phyloP scores from a whole-genome alignment of 1,139 yeast species.

The Candida pseudocylindracea region DNA sequence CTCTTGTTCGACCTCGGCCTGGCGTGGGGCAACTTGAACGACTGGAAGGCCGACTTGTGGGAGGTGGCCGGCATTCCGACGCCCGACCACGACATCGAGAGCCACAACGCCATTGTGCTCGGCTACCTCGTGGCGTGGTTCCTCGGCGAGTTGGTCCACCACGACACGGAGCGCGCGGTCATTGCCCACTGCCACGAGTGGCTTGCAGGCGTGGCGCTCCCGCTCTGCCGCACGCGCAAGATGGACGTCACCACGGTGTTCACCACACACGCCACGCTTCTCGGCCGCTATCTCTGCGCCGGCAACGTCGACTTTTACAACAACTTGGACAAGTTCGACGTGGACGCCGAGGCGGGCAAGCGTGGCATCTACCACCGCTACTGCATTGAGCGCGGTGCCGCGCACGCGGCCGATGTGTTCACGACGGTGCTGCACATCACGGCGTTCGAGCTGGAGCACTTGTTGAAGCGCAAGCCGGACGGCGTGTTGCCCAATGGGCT shows the following conservation, averaged over 20 bases:
- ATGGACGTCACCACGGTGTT: slow-evolving; percentile 89
- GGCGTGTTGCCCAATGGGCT: slow-evolving; percentile 95
- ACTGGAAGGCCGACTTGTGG: slow-evolving; percentile 95
- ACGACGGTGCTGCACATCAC: slow-evolving; percentile 95
- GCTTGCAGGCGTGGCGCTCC: slow-evolving; percentile 93
- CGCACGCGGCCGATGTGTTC: slow-evolving; percentile 91
- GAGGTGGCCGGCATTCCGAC: slow-evolving; percentile 78
- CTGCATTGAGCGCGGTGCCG: slow-evolving; percentile 91
- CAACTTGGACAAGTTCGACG: slow-evolving; percentile 76
- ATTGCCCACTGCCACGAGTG: slow-evolving; percentile 95
- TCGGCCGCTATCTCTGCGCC: slow-evolving; percentile 91
- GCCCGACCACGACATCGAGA: slow-evolving; percentile 72
- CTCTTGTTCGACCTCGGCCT: slow-evolving; percentile 69
- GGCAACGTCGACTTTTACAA: slow-evolving; percentile 93
- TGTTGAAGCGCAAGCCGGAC: slow-evolving; percentile 87
- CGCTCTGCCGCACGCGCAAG: slow-evolving; percentile 75
- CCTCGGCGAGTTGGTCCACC: slow-evolving; percentile 72
- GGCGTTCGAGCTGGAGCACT: slow-evolving; percentile 84
- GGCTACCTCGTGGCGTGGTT: slow-evolving; percentile 97
- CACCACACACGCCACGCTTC: slow-evolving; percentile 90
- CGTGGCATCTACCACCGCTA: slow-evolving; percentile 94
- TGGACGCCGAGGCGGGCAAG: slow-evolving; percentile 95
- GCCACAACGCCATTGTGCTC: slow-evolving; percentile 77
- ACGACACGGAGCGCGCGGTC: slow-evolving; percentile 70
- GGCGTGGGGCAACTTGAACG: slow-evolving; percentile 47